Evolutionary conservation across 306 rosid genomes (phyloP).

Genomic region (Prunus campanulata): DNA sequence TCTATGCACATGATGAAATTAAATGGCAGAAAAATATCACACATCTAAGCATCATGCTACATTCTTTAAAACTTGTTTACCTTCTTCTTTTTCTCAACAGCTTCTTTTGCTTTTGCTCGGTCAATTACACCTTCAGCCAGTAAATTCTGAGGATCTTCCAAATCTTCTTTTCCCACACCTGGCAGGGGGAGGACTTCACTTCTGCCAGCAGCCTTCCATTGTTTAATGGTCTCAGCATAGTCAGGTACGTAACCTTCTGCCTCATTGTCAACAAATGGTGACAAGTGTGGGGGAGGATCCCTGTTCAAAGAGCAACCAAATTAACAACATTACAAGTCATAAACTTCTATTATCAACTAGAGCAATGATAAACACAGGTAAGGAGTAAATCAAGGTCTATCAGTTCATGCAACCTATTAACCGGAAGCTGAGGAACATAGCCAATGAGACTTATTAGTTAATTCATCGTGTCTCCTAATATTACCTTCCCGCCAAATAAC

Average conservation of each 20-base stretch:
- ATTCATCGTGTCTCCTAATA: background rate
- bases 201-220: slow-evolving; percentile 64
- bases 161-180: slow-evolving; percentile 61
- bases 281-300: slow-evolving; percentile 87
- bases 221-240: slow-evolving; percentile 76
- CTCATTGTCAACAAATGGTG: slow-evolving; percentile 82
- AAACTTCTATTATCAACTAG: background rate
- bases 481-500: slow-evolving; percentile 86
- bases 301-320: slow-evolving; percentile 36
- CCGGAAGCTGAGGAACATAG: background rate
- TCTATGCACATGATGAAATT: background rate
- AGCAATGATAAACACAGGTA: background rate
- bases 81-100: slow-evolving; percentile 67
- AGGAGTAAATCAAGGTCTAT: background rate
- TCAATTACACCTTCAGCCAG: slow-evolving; percentile 69
- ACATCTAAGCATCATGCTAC: background rate
- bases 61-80: slow-evolving; percentile 27
- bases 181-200: slow-evolving; percentile 82
- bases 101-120: slow-evolving; percentile 82
- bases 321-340: background rate
- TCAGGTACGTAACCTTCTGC: slow-evolving; percentile 89
- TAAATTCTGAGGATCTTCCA: slow-evolving; percentile 78
- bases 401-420: background rate
- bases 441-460: background rate
- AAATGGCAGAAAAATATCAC: background rate